Conservation (phyloP, 352 stramenopile species). For the Phytopythium boreale region DNA sequence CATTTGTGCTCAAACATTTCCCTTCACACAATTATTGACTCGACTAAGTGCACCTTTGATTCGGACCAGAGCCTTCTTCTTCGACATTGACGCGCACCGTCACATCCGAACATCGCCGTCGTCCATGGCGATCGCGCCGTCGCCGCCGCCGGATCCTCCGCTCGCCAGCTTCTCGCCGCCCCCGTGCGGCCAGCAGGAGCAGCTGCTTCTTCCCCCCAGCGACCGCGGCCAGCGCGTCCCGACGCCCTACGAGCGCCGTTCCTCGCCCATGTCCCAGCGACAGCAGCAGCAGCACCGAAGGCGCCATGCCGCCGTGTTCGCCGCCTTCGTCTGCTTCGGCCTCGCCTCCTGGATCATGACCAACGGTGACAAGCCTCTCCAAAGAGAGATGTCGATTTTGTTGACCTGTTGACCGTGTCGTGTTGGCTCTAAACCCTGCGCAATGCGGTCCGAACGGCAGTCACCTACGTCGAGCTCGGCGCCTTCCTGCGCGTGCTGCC, state of each 20-base stretch:
- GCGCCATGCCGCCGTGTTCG: constrained; percentile 25
- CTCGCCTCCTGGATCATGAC: constrained; percentile 69
- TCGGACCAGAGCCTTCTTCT: background rate
- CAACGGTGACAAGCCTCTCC: constrained; percentile 24
- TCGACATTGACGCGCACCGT: background rate
- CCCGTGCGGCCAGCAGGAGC: background rate
- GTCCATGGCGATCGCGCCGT: background rate
- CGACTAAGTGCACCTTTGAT: background rate
- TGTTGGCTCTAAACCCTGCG: background rate
- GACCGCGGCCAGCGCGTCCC: background rate
- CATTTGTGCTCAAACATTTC: too few relatives aligned
- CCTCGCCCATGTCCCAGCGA: background rate
- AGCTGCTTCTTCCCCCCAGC: background rate
- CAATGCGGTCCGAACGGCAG: constrained; percentile 10
- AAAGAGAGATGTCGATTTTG: too few relatives aligned
- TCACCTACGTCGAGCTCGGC: constrained; percentile 55
- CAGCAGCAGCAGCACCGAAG: constrained; percentile 8
- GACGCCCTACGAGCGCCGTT: background rate
- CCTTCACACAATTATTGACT: too few relatives aligned
- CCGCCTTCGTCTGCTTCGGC: constrained; percentile 54
- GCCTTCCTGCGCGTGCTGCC: constrained; percentile 55
- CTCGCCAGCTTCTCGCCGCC: background rate
- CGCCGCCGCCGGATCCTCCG: background rate
- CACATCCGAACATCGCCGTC: background rate
- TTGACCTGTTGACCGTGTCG: too few relatives aligned